A percentile compares a stretch with the other conserved stretches of the same genome.
phyloP scores from a whole-genome alignment of 2,329 filamentous ascomycete species.

The Neofusicoccum sp. region DNA sequence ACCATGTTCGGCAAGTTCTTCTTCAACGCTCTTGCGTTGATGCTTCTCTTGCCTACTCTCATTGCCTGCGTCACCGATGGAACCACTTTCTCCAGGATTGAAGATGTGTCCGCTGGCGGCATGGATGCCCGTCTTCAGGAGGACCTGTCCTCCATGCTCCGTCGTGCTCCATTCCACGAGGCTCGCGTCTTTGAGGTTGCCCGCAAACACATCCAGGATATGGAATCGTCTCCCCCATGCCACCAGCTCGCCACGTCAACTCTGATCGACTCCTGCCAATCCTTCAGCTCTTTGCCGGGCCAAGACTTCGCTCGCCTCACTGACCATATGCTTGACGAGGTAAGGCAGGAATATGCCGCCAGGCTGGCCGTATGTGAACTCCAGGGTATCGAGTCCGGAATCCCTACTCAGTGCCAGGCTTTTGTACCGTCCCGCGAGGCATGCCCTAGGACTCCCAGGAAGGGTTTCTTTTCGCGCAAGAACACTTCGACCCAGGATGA shows the following conservation, averaged over 20 bases:
- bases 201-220: constrained; percentile 34
- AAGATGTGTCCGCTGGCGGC: background rate
- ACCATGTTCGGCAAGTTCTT: background rate
- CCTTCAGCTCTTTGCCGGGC: constrained; percentile 39
- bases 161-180: constrained; percentile 22
- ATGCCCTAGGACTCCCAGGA: constrained; percentile 26
- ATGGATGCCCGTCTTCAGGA: background rate
- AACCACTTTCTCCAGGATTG: background rate
- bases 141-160: constrained; percentile 23
- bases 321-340: constrained; percentile 30
- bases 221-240: constrained; percentile 50
- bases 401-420: constrained; percentile 53
- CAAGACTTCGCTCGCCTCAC: background rate
- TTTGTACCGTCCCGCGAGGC: constrained; percentile 44
- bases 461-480: constrained; percentile 25
- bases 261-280: constrained; percentile 55
- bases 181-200: constrained; percentile 19
- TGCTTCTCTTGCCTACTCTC: background rate
- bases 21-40: background rate
- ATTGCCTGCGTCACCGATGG: background rate
- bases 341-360: constrained; percentile 59
- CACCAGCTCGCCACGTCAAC: constrained; percentile 51
- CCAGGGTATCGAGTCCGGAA: constrained; percentile 48
- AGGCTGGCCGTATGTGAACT: constrained; percentile 65
- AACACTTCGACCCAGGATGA: constrained; percentile 21